These are phyloP conservation scores for Diplodia mutila DNA, from an alignment of 2,329 filamentous ascomycete species.

Conservation along the genomic window DNA sequence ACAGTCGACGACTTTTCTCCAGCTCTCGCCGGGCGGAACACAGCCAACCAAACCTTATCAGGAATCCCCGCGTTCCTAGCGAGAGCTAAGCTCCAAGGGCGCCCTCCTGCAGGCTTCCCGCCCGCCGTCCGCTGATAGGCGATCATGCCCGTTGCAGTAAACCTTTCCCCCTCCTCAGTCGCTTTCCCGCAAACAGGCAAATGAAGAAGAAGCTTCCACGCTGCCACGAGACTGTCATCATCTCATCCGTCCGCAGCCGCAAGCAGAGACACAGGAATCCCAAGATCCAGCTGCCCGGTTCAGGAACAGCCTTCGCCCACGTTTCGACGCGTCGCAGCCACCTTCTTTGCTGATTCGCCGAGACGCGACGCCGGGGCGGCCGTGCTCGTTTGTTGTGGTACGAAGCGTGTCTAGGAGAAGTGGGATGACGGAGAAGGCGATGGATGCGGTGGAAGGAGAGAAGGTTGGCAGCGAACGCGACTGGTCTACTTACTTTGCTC, in stretches of 20 bases:
- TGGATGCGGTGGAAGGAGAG: too few species aligned
- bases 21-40: neutral
- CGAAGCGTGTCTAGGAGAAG: neutral
- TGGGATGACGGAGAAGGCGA: neutral
- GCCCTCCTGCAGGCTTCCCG: neutral
- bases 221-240: neutral
- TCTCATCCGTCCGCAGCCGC: neutral
- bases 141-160: slow-evolving; percentile 23
- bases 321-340: neutral
- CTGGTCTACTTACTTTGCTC: neutral
- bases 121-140: slow-evolving; percentile 14
- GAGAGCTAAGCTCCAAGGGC: too few species aligned
- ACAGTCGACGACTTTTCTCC: neutral
- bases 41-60: slow-evolving; percentile 16
- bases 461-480: neutral
- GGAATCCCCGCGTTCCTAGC: neutral
- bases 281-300: neutral
- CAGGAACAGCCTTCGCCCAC: neutral
- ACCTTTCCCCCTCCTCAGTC: slow-evolving; percentile 12
- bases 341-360: neutral
- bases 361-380: neutral
- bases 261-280: neutral
- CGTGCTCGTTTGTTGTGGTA: neutral
- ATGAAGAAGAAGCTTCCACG: neutral
- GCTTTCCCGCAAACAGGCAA: slow-evolving; percentile 1